These are phyloP conservation scores for Aspergillus flavus DNA, from an alignment of 2,329 filamentous ascomycete genomes.

Conservation along the genomic window DNA sequence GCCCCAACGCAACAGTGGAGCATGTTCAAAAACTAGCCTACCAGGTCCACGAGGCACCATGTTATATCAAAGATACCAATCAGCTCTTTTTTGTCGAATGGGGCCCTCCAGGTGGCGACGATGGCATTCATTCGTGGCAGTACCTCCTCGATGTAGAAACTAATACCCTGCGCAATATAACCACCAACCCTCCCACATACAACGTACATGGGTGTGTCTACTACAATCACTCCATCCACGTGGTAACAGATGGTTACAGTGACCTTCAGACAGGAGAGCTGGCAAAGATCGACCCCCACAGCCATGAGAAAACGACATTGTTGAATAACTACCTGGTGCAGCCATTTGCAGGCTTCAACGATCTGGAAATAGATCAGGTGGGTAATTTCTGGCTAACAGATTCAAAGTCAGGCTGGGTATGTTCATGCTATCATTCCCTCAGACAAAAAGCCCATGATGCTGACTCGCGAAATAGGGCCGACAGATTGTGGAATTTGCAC, in stretches of 20 bases:
- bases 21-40: constrained; percentile 15
- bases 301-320: constrained; percentile 7
- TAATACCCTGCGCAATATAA: constrained; percentile 10
- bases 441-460: background rate
- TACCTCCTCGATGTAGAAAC: constrained; percentile 15
- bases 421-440: background rate
- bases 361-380: constrained; percentile 13
- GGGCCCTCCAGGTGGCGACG: constrained; percentile 15
- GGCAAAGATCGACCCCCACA: constrained; percentile 6
- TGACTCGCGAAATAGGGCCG: constrained; percentile 9
- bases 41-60: constrained; percentile 14
- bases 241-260: constrained; percentile 10
- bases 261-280: constrained; percentile 8
- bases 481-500: constrained; percentile 12
- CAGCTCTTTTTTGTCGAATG: constrained; percentile 20
- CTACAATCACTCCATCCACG: constrained; percentile 11
- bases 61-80: constrained; percentile 13
- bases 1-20: constrained; percentile 12
- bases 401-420: constrained; percentile 13
- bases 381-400: constrained; percentile 19
- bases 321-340: constrained; percentile 16
- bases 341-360: constrained; percentile 16
- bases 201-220: constrained; percentile 15
- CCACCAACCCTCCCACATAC: constrained; percentile 10
- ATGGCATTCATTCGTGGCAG: constrained; percentile 16